phyloP scores from a whole-genome alignment of 2,329 filamentous ascomycete genomes.

The Fusarium nematophilum region DNA sequence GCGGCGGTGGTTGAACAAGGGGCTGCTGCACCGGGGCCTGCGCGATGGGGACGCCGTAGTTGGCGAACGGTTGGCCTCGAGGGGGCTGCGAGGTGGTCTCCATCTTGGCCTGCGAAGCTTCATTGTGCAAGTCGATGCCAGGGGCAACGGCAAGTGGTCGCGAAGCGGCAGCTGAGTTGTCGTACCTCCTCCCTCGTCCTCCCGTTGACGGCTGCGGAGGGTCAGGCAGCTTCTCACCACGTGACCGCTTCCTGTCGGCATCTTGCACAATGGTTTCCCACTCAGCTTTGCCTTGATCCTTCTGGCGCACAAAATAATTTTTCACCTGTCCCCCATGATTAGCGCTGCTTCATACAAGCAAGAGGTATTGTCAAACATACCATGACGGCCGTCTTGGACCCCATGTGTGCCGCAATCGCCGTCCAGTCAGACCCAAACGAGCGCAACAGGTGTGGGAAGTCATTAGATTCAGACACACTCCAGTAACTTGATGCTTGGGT shows the following conservation, averaged over 20 bases:
- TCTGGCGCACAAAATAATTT: conserved; percentile 74
- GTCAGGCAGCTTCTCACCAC: conserved; percentile 69
- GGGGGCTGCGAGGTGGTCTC: conserved; percentile 52
- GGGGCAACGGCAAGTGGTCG: conserved; percentile 61
- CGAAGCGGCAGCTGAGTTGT: conserved; percentile 51
- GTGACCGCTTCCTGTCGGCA: conserved; percentile 65
- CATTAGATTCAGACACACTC: conserved; percentile 84
- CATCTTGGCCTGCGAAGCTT: conserved; percentile 58
- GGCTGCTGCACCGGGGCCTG: conserved; percentile 53
- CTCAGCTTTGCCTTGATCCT: conserved; percentile 68
- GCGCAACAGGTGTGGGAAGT: conserved; percentile 77
- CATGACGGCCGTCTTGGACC: conserved; percentile 88
- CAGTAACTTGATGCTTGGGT: conserved; percentile 82
- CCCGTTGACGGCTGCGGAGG: conserved; percentile 67
- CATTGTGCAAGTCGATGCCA: conserved; percentile 57
- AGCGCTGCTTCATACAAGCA: conserved; percentile 2
- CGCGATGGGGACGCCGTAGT: conserved; percentile 60
- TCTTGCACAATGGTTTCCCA: conserved; percentile 71
- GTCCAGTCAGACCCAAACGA: conserved; percentile 85
- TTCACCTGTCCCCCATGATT: conserved; percentile 64
- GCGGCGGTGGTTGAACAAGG: conserved; percentile 41
- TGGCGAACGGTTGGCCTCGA: conserved; percentile 53
- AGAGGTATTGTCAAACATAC: conserved; percentile 60
- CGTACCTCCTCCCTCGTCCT: conserved; percentile 63
- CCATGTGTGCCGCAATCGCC: conserved; percentile 81